Base-by-base conservation (phyloP, 176 grass and related monocot genomes). In the Tillandsia leiboldiana region DNA sequence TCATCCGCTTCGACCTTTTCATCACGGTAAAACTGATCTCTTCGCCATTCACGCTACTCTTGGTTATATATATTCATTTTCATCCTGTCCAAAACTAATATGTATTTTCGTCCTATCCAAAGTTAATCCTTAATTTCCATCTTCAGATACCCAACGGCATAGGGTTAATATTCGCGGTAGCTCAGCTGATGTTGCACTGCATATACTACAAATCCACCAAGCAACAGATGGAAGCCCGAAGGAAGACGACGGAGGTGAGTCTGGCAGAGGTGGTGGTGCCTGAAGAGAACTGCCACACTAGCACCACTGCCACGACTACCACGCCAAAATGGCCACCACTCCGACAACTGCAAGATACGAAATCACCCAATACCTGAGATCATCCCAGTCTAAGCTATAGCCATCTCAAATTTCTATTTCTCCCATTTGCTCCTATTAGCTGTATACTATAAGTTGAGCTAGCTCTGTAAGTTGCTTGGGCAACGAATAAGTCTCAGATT, bases 191-290 rank as follows among this genome's bases (percentile, higher is more conserved):
- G 42, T 72, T 99, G 2, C 90, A 99, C 69, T 89, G 72, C 50
- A 67, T 90, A 65, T 99, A 90, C 84, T 88, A 90, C 89, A 90
- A 90, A 74, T 99, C 94, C 9, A 99, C 94, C 3, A 71, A 88
- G 82, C 17, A 78, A 67, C 91, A 93, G 79, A 79, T 88, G 5
- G 84, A 85, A 64, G 82, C 79, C 11, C 67, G 82, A 48, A 83
- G 85, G 81, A 85, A 70, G 77, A 90, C 86, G 81, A 72, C 17
- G 50, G 86, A 87, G 50, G 49, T 90, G 58, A 81, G 78, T 66
- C 70, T 89, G 76, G 80, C 81, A 0, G 86, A 78, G 68, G 94
- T 92, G 69, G 88, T 89, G 59, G 86, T 84, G 62, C 50, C 52
- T 26, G 64, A 0, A 57, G 86, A 84, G 49, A 69, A 12, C 29